Base-by-base conservation (phyloP, 805 yeast genomes). In the Wickerhamiella parazyma region DNA sequence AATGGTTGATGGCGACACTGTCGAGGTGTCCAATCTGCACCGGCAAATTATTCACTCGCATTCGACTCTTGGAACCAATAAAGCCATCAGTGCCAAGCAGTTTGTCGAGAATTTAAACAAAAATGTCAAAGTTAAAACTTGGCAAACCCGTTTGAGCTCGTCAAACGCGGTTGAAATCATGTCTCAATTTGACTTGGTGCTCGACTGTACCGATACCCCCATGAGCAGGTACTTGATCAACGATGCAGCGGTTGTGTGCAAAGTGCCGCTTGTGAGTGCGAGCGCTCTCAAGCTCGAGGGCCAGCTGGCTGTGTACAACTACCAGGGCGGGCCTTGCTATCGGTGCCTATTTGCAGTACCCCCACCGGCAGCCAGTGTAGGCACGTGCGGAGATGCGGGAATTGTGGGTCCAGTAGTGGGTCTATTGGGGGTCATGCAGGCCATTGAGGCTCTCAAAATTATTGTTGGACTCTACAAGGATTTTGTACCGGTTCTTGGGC, bases 361-460 rank as follows among this genome's bases (percentile, higher is more conserved):
- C 0, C 96, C 98, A 0, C 76, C 87, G 1, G 82, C 95, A 1
- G 78, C 75, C 46, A 68, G 81, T 1, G 85, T 87, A 1, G 73
- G 85, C 0, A 72, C 93, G 0, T 91, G 99, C 54, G 74, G 82
- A 11, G 97, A 86, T 60, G 94, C 94, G 2, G 96, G 96, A 4
- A 93, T 89, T 0, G 60, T 91, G 20, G 98, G 98, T 0, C 94
- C 97, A 0, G 91, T 87, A n/a, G 93, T 91, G 44, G 99, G 98
- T 0, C 53, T 85, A 1, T 75, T 89, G 57, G 99, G 98, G 8
- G 68, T 76, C 0, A 69, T 82, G 68, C 89, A 91, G 81, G 94
- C 95, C 0, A 62, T 80, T 17, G 98, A 91, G 55, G 70, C 94
- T 0, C 69, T 93, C 20, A 87, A 89, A 57, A 66, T 89, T 6